These are phyloP conservation scores for Cercospora sesami DNA, from an alignment of 2,329 filamentous ascomycete species.

Conservation along the genomic window DNA sequence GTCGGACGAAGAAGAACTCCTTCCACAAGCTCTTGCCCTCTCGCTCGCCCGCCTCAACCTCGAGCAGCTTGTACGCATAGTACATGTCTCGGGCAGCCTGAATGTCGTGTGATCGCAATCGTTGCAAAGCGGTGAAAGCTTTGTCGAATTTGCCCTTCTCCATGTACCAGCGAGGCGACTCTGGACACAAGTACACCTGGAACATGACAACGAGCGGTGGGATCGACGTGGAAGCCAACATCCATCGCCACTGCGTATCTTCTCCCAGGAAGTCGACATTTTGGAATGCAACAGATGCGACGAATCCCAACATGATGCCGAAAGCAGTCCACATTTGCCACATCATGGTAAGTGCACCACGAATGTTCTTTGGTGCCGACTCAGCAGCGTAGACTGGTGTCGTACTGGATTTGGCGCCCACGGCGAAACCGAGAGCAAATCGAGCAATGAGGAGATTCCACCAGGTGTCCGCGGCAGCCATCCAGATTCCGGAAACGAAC, in stretches of 20 bases:
- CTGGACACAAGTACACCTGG: conserved; percentile 47
- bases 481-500: conserved; percentile 58
- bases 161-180: conserved; percentile 42
- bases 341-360: conserved; percentile 49
- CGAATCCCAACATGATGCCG: conserved; percentile 49
- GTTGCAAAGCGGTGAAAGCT: conserved; percentile 40
- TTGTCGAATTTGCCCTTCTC: conserved; percentile 42
- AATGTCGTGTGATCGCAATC: conserved; percentile 39
- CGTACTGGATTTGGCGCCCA: conserved; percentile 37
- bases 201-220: conserved; percentile 36
- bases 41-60: conserved; percentile 40
- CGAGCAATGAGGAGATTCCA: conserved; percentile 68
- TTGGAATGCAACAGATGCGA: conserved; percentile 45
- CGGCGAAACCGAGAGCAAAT: conserved; percentile 65
- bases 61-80: conserved; percentile 39
- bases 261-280: conserved; percentile 29
- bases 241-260: conserved; percentile 34
- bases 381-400: conserved; percentile 48
- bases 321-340: conserved; percentile 49
- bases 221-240: conserved; percentile 44
- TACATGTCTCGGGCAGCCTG: conserved; percentile 47
- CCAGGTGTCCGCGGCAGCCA: conserved; percentile 70
- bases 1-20: conserved; percentile 38
- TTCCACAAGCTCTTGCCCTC: conserved; percentile 44
- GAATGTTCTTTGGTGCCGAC: conserved; percentile 41